Evolutionary conservation across 148 eudicot genomes (phyloP), one percentile per base, ranked within the genome.

Genomic region (Amaranthus hypochondriacus): DNA sequence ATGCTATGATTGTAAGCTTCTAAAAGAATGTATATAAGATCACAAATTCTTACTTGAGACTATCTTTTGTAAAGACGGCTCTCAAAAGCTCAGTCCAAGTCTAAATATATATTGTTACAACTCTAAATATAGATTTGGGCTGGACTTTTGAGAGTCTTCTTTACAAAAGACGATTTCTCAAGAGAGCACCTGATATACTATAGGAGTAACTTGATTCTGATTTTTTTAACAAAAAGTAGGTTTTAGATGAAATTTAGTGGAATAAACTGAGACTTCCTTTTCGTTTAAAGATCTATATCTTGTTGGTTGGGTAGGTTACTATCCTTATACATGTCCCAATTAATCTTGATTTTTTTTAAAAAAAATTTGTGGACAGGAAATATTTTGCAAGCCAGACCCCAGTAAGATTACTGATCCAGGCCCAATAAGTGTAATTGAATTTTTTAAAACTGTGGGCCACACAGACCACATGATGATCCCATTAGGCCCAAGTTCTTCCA

Each of bases 391-490:
- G 70, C 77, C 72, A 70, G 49, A 0, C 13, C 72, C 72, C 77
- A 62, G 58, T 0, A 28, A 48, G 13, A 57, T 3, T 49, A 42
- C 39, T 50, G 39, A 42, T 67, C 12, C 39, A 44, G 72, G 78
- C 78, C 78, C 78, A 68, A 51, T 6, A 49, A 49, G 56, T 14
- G 12, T 59, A 46, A 68, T 42, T 21, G n/a, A 5, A 48, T 13
- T 0, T 18, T 18, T 18, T 39, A 57, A 43, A 28, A 4, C 9
- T 3, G 73, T 68, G 73, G 78, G 67, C 78, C 78, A 67, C 13
- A 1, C 62, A 9, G 2, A 5, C 56, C 52, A 72, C 75, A 21
- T 39, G 7, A 28, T 13, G 5, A 58, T 48, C 44, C 42, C 10
- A 57, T 4, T 18, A 8, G 74, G 62, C 71, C 77, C 70, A 55